These are phyloP conservation scores for Verruconis gallopava DNA, from an alignment of 2,329 filamentous ascomycete species.

Conservation along the genomic window DNA sequence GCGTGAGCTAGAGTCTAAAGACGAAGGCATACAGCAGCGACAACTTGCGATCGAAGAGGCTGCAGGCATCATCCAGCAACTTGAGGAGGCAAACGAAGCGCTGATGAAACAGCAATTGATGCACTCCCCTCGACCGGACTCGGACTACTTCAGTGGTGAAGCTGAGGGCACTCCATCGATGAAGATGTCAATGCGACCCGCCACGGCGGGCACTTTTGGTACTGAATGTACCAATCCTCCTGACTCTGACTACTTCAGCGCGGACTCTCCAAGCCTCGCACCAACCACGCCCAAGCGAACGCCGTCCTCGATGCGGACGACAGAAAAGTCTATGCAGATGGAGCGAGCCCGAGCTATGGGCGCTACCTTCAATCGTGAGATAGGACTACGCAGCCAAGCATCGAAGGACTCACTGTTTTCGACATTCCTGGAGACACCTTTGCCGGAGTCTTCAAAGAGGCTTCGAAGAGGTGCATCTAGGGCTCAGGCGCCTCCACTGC, in stretches of 20 bases:
- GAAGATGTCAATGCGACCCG: background rate
- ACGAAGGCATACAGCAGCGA: slow-evolving; percentile 6
- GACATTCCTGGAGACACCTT: slow-evolving; percentile 5
- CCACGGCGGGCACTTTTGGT: background rate
- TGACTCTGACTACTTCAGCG: slow-evolving; percentile 11
- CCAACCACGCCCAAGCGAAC: slow-evolving; percentile 3
- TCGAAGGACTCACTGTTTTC: slow-evolving; percentile 10
- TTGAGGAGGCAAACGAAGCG: slow-evolving; percentile 5
- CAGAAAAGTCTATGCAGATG: slow-evolving; percentile 2
- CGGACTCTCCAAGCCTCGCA: slow-evolving; percentile 8
- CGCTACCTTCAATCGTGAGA: slow-evolving; percentile 7
- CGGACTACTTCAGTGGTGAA: slow-evolving; percentile 11
- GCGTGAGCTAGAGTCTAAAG: slow-evolving; percentile 7
- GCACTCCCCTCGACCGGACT: slow-evolving; percentile 5
- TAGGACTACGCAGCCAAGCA: slow-evolving; percentile 5
- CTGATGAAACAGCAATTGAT: background rate
- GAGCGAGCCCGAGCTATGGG: slow-evolving; percentile 1
- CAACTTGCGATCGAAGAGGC: slow-evolving; percentile 10
- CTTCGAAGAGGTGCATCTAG: background rate
- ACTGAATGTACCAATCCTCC: background rate
- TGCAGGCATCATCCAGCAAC: slow-evolving; percentile 10
- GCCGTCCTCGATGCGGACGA: background rate
- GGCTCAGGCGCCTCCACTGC: background rate
- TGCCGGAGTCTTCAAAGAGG: background rate
- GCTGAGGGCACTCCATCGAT: slow-evolving; percentile 1